Percentiles rank a stretch among this genome's conserved stretches.
Conservation (phyloP, 257 asterid species). For the Solanum raphanifolium region DNA sequence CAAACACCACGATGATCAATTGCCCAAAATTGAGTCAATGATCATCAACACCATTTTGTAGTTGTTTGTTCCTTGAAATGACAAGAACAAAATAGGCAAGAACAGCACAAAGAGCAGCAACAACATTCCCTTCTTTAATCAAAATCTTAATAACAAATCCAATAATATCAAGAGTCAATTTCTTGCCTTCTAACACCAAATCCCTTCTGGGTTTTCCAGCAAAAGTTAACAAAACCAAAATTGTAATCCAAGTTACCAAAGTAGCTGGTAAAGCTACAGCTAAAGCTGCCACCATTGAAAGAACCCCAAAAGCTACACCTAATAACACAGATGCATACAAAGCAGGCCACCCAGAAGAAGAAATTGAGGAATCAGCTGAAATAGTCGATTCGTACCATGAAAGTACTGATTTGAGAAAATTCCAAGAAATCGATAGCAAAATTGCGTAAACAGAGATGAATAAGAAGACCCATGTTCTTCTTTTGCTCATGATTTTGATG, state of each 20-base stretch:
- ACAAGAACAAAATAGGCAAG: conserved; percentile 66
- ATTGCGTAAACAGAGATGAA: conserved; percentile 59
- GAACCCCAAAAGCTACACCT: conserved; percentile 65
- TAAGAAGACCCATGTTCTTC: conserved; percentile 72
- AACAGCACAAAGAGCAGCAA: conserved; percentile 75
- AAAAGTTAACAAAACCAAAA: conserved; percentile 65
- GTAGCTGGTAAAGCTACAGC: conserved; percentile 92
- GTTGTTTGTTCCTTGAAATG: conserved; percentile 8
- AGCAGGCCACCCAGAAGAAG: conserved; percentile 41
- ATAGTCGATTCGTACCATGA: conserved; percentile 40
- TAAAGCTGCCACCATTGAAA: conserved; percentile 76
- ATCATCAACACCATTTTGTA: conserved; percentile 2
- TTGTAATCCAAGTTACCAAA: conserved; percentile 75
- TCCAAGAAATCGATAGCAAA: conserved; percentile 68
- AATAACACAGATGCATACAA: conserved; percentile 55
- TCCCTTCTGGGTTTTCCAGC: conserved; percentile 68
- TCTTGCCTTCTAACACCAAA: conserved; percentile 68
- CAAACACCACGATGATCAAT: not conserved
- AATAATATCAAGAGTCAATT: conserved; percentile 68
- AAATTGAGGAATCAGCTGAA: conserved; percentile 6
- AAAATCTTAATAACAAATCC: conserved; percentile 55
- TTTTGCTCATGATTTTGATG: conserved; percentile 47
- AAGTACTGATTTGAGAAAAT: conserved; percentile 56
- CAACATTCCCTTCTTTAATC: conserved; percentile 83
- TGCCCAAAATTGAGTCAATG: not conserved